These are phyloP conservation scores for Cryptococcus floricola DNA, from an alignment of 1,284 basidiomycete species.

Conservation along the genomic window DNA sequence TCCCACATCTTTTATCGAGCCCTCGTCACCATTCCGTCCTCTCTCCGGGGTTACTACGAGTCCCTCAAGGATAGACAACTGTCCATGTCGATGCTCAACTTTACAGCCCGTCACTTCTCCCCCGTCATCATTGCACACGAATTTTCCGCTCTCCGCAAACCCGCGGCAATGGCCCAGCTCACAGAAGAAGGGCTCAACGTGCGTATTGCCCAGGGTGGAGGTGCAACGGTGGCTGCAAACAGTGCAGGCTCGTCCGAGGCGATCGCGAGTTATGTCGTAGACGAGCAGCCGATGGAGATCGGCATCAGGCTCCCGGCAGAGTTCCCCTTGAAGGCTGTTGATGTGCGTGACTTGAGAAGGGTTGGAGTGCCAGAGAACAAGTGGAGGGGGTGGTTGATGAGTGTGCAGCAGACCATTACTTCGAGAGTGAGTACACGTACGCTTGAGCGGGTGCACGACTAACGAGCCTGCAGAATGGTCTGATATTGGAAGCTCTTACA, in stretches of 20 bases:
- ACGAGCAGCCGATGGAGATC: constrained; percentile 93
- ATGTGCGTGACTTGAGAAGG: constrained; percentile 77
- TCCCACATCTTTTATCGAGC: constrained; percentile 86
- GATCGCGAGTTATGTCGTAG: constrained; percentile 68
- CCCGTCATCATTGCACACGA: constrained; percentile 83
- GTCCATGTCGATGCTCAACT: constrained; percentile 66
- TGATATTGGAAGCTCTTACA: constrained; percentile 83
- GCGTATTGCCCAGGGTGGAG: constrained; percentile 64
- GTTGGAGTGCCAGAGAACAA: constrained; percentile 85
- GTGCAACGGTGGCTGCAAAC: constrained; percentile 66
- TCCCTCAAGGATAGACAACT: constrained; percentile 87
- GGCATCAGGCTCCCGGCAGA: constrained; percentile 80
- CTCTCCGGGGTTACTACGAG: constrained; percentile 79
- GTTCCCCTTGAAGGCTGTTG: constrained; percentile 85
- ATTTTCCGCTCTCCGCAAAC: constrained; percentile 68
- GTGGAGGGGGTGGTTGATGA: constrained; percentile 93
- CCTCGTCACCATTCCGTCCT: constrained; percentile 72
- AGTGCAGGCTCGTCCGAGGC: constrained; percentile 41
- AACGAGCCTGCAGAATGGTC: constrained; percentile 64
- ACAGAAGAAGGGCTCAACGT: constrained; percentile 77
- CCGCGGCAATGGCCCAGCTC: constrained; percentile 61
- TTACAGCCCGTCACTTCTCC: constrained; percentile 84
- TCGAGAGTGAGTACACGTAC: constrained; percentile 60
- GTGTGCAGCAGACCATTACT: constrained; percentile 86
- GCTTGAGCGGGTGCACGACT: background rate